Evolutionary conservation across 1,139 yeast species (phyloP), one percentile per base, ranked within the genome.

Genomic region (Sugiyamaella castrensis): DNA sequence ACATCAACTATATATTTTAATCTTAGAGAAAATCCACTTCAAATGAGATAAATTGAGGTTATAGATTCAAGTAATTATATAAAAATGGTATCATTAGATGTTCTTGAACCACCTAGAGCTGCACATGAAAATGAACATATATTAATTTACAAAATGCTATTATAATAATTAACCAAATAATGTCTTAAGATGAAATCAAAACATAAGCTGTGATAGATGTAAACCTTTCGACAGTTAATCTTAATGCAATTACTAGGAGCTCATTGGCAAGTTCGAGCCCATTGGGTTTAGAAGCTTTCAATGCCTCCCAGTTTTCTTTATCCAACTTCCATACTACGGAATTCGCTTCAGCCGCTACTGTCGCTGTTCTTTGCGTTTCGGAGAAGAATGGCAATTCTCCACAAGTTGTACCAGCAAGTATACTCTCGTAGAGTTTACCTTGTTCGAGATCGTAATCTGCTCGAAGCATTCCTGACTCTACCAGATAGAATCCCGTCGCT

Each of bases 371-470:
- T n/a, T 51, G 51, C 1, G 61, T 72, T 75, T 36, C 80, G 66
- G 61, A 77, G 72, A 66, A 77, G 73, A 54, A 75, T 57, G 61
- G 77, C 60, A 84, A 68, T 63, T 84, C 89, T 2, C 98, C 98
- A 67, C 89, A 87, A 4, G 95, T 83, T 0, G 97, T 89, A 55
- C 89, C 81, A n/a, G 96, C 95, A 31, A 92, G 76, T 50, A 91
- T 79, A 13, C 88, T 83, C 53, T 92, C 92, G 50, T 77, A 79
- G 33, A 91, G 75, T 39, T 77, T 79, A 3, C 86, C 77, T 57
- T 76, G 76, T 57, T 68, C 74, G 46, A 74, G 80, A 61, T 70
- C 74, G 67, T 72, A 82, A 55, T 63, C 78, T 2, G 87, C 81
- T 37, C 84, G 77, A 38, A 92, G 73, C 36, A 87, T 73, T 0